phyloP scores from a whole-genome alignment of 2,329 filamentous ascomycete genomes.

The Penicillium glabrum region DNA sequence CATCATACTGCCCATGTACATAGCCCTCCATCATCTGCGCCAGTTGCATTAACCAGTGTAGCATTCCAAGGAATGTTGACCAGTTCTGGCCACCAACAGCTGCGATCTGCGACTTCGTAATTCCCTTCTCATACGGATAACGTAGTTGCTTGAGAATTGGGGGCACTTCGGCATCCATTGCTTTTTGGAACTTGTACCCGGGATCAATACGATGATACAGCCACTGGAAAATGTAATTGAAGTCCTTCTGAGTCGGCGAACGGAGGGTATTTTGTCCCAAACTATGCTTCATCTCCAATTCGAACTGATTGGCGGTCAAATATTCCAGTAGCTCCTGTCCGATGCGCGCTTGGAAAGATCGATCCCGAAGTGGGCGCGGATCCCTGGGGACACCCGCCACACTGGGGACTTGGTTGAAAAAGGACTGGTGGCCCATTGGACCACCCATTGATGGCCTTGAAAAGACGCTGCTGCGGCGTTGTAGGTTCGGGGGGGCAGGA shows the following conservation, averaged over 20 bases:
- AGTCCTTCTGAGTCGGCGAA: slow-evolving; percentile 96
- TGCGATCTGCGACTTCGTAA: slow-evolving; percentile 92
- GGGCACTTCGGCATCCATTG: slow-evolving; percentile 92
- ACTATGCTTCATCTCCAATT: slow-evolving; percentile 94
- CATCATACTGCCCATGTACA: slow-evolving; percentile 74
- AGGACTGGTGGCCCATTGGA: slow-evolving; percentile 78
- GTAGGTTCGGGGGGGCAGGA: slow-evolving; percentile 55
- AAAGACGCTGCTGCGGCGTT: slow-evolving; percentile 79
- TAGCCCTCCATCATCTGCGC: slow-evolving; percentile 92
- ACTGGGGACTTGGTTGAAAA: slow-evolving; percentile 85
- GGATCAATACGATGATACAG: slow-evolving; percentile 95
- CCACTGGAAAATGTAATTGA: slow-evolving; percentile 98
- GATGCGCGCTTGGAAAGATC: slow-evolving; percentile 76
- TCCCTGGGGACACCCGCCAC: slow-evolving; percentile 81
- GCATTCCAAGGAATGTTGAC: slow-evolving; percentile 86
- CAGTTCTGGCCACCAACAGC: slow-evolving; percentile 97
- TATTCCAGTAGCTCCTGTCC: slow-evolving; percentile 90
- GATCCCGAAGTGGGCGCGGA: slow-evolving; percentile 80
- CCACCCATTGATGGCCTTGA: slow-evolving; percentile 68
- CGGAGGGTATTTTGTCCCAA: slow-evolving; percentile 89
- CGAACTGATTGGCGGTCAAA: slow-evolving; percentile 89
- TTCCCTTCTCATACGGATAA: slow-evolving; percentile 92
- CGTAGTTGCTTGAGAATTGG: slow-evolving; percentile 88
- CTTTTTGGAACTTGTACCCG: slow-evolving; percentile 87
- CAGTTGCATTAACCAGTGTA: slow-evolving; percentile 99